phyloP scores from a whole-genome alignment of 2,329 filamentous ascomycete species.

The Hypoxylon sp. region DNA sequence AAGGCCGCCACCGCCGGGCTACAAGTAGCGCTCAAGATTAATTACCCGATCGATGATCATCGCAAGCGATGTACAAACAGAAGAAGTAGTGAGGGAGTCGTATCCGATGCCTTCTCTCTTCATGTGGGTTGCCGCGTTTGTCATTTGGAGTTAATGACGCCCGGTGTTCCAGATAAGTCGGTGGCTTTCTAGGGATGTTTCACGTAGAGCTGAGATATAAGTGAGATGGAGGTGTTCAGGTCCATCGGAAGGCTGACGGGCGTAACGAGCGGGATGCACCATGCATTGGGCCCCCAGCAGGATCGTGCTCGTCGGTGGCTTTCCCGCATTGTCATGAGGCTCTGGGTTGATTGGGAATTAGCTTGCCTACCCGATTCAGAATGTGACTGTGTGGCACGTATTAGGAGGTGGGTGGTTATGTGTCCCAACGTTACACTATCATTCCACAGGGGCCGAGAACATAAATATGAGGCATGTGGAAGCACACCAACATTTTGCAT shows the following conservation, averaged over 20 bases:
- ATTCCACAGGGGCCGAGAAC: constrained; percentile 30
- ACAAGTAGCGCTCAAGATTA: constrained; percentile 14
- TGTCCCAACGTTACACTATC: constrained; percentile 38
- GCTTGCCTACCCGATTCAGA: constrained; percentile 24
- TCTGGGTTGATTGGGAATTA: constrained; percentile 19
- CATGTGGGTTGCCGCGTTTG: not conserved
- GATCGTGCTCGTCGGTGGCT: not conserved
- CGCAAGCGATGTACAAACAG: not conserved
- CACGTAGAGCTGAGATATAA: constrained; percentile 2
- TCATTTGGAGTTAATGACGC: not conserved
- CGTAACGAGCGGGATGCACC: not conserved
- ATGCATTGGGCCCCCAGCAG: constrained; percentile 20
- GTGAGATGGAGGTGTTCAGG: not conserved
- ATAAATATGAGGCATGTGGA: constrained; percentile 27
- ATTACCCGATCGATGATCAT: constrained; percentile 9
- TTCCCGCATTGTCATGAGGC: constrained; percentile 30
- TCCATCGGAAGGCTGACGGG: not conserved
- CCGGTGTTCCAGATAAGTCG: not conserved
- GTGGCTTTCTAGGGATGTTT: constrained; percentile 10
- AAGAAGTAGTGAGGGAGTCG: not conserved
- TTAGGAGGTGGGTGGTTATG: constrained; percentile 18
- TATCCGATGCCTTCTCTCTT: not conserved
- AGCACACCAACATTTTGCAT: not conserved
- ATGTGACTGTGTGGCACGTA: constrained; percentile 31
- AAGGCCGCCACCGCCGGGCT: constrained; percentile 3